A percentile compares a stretch with the other conserved stretches of the same genome.
These are phyloP conservation scores for Zarea fungicola DNA, from an alignment of 2,329 filamentous ascomycete genomes.

Conservation along the genomic window DNA sequence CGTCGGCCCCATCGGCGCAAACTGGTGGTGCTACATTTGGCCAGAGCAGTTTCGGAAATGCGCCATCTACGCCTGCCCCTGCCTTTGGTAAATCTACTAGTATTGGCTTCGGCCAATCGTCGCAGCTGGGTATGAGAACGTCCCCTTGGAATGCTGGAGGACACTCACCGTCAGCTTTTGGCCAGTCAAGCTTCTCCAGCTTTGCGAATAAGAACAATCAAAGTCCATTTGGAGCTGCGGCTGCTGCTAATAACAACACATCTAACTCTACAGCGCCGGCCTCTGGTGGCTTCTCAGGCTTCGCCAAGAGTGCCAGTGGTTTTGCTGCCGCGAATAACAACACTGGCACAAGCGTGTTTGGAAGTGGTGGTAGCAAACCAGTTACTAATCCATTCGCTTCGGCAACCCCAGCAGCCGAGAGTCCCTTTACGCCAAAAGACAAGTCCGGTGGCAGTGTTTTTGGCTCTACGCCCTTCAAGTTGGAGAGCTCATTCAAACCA, in stretches of 20 bases:
- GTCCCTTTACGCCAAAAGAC: slow-evolving; percentile 17
- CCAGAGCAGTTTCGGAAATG: slow-evolving; percentile 38
- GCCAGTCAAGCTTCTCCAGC: slow-evolving; percentile 46
- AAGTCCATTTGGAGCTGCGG: slow-evolving; percentile 34
- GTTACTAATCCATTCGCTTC: slow-evolving; percentile 26
- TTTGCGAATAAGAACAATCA: slow-evolving; percentile 31
- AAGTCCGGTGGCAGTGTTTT: slow-evolving; percentile 32
- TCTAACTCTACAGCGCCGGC: slow-evolving; percentile 16
- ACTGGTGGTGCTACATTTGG: slow-evolving; percentile 38
- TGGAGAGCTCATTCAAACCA: slow-evolving; percentile 62
- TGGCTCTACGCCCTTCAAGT: slow-evolving; percentile 57
- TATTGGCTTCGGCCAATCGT: slow-evolving; percentile 50
- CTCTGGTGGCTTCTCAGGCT: slow-evolving; percentile 48
- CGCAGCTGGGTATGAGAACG: slow-evolving; percentile 40
- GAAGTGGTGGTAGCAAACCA: slow-evolving; percentile 30
- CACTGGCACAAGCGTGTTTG: slow-evolving; percentile 32
- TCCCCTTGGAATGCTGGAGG: slow-evolving; percentile 48
- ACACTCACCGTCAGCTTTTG: slow-evolving; percentile 43
- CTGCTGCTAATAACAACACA: slow-evolving; percentile 7
- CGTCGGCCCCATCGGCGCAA: slow-evolving; percentile 26
- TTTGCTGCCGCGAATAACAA: slow-evolving; percentile 45
- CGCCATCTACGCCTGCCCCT: slow-evolving; percentile 32
- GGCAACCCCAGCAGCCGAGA: slow-evolving; percentile 19
- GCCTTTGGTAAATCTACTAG: slow-evolving; percentile 46
- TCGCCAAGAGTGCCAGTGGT: slow-evolving; percentile 50